These are phyloP conservation scores for Trichoderma gamsii DNA, from an alignment of 495 filamentous ascomycete genomes.

Conservation along the genomic window DNA sequence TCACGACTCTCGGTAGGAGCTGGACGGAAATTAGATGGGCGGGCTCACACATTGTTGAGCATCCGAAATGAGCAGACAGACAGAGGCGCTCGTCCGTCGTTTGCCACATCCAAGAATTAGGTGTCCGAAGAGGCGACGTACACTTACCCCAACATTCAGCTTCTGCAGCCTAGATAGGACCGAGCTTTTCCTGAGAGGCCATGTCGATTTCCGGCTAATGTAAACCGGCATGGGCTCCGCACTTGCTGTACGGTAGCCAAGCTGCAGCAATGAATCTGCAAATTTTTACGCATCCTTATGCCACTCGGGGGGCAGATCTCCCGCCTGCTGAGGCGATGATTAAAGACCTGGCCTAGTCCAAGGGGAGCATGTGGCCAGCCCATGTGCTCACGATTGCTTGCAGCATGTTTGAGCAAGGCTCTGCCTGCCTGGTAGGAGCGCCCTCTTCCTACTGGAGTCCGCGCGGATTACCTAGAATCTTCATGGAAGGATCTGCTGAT, in stretches of 20 bases:
- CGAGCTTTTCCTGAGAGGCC: neutral
- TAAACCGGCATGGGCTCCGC: neutral
- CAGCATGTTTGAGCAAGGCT: neutral
- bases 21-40: constrained; percentile 7
- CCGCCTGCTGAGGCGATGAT: constrained; percentile 8
- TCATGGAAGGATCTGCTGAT: neutral
- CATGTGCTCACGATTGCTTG: neutral
- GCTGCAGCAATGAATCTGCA: constrained; percentile 6
- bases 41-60: neutral
- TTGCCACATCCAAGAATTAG: neutral
- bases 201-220: constrained; percentile 10
- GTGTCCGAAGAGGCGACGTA: neutral
- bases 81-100: neutral
- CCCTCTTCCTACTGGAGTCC: neutral
- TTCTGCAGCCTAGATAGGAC: neutral
- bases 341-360: neutral
- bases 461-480: neutral
- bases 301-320: constrained; percentile 2
- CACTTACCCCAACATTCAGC: neutral
- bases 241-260: neutral
- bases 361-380: neutral
- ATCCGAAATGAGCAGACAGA: neutral
- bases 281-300: neutral
- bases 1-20: neutral
- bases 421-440: neutral